phyloP scores from a whole-genome alignment of 2,329 filamentous ascomycete species.

The Neurospora crassa region DNA sequence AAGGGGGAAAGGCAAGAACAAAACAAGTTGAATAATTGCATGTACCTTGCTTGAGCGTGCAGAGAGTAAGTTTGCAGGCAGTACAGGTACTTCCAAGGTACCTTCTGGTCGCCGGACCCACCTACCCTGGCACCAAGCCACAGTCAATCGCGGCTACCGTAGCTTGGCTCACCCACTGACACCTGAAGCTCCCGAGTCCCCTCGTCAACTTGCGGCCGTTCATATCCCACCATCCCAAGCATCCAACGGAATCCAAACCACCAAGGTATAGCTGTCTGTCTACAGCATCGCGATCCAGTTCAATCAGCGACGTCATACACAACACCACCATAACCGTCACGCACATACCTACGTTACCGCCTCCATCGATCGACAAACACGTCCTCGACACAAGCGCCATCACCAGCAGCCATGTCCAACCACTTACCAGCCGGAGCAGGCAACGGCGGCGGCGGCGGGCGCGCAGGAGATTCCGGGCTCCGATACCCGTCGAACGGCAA shows the following conservation, averaged over 20 bases:
- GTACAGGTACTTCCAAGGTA: background rate
- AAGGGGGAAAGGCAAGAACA: background rate
- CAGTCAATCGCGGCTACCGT: background rate
- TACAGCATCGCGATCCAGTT: background rate
- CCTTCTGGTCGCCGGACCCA: background rate
- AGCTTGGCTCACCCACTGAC: background rate
- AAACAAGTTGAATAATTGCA: background rate
- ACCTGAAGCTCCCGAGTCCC: background rate
- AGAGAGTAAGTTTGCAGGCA: background rate
- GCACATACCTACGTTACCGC: too few species aligned
- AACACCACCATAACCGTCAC: too few species aligned
- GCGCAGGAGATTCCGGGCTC: conserved; percentile 41
- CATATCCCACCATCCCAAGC: background rate
- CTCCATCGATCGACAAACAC: background rate
- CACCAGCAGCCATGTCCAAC: background rate
- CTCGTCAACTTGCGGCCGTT: background rate
- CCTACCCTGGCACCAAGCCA: background rate
- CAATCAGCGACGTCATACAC: background rate
- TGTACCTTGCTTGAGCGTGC: background rate
- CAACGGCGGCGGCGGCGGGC: background rate
- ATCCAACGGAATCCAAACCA: background rate
- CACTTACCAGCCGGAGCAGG: background rate
- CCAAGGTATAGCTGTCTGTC: background rate
- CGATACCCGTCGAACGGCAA: conserved; percentile 89
- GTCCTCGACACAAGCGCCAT: background rate